phyloP scores from a whole-genome alignment of 495 filamentous ascomycete species.

The Thermothielavioides terrestris region DNA sequence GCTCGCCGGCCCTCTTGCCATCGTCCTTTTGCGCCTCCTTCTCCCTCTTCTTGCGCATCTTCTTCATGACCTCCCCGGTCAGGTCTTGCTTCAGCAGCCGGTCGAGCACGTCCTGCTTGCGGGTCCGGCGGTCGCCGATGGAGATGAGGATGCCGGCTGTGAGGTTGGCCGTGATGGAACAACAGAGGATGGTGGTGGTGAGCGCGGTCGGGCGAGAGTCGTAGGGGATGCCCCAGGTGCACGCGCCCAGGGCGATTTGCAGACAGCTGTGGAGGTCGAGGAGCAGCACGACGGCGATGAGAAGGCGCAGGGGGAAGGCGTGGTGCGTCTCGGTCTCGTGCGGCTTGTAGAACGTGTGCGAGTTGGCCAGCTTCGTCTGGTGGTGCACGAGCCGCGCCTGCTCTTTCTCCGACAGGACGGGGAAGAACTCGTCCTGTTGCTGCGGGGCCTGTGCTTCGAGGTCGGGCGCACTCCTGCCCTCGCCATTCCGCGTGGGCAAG shows the following conservation, averaged over 20 bases:
- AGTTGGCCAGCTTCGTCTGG: constrained; percentile 63
- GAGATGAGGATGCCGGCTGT: constrained; percentile 61
- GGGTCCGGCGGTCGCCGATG: constrained; percentile 59
- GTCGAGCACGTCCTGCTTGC: constrained; percentile 77
- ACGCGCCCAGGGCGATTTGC: constrained; percentile 66
- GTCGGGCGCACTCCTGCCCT: neutral
- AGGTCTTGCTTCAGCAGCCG: constrained; percentile 63
- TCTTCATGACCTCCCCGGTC: constrained; percentile 62
- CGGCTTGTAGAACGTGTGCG: constrained; percentile 77
- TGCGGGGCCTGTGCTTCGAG: constrained; percentile 20
- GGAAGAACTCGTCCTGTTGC: constrained; percentile 39
- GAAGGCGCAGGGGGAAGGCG: constrained; percentile 63
- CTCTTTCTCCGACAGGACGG: constrained; percentile 53
- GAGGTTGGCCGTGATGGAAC: constrained; percentile 64
- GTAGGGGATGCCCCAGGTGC: constrained; percentile 64
- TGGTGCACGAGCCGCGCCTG: constrained; percentile 59
- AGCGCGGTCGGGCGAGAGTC: constrained; percentile 54
- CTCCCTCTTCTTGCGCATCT: constrained; percentile 54
- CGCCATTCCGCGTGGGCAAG: constrained; percentile 35
- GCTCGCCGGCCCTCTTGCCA: neutral
- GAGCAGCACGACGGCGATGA: constrained; percentile 63
- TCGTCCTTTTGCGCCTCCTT: constrained; percentile 18
- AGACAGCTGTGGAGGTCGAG: constrained; percentile 65
- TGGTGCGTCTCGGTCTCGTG: constrained; percentile 74
- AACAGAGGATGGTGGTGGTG: constrained; percentile 71